phyloP scores from a whole-genome alignment of 2,329 filamentous ascomycete species.

The Penicillium janthinellum region DNA sequence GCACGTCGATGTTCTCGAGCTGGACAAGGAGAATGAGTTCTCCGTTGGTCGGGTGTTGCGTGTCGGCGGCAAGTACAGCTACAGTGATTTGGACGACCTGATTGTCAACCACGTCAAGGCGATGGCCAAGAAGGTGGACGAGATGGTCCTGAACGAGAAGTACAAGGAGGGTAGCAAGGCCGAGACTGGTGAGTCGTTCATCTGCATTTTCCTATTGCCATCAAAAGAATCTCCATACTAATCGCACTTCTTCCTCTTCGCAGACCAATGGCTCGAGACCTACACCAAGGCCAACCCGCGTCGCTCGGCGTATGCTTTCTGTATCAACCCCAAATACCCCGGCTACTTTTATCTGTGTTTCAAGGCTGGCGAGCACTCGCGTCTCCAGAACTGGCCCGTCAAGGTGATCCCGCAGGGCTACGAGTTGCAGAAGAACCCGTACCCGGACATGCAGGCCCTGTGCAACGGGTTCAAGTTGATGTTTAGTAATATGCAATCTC shows the following conservation, averaged over 20 bases:
- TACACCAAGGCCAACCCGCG: slow-evolving; percentile 96
- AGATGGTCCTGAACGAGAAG: slow-evolving; percentile 93
- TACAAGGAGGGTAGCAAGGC: slow-evolving; percentile 79
- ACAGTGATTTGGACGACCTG: slow-evolving; percentile 94
- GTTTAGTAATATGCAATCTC: slow-evolving; percentile 64
- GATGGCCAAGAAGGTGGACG: slow-evolving; percentile 96
- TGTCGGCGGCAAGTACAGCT: slow-evolving; percentile 85
- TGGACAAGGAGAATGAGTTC: slow-evolving; percentile 97
- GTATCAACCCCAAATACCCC: slow-evolving; percentile 85
- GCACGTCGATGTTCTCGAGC: slow-evolving; percentile 93
- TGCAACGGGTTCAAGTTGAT: slow-evolving; percentile 97
- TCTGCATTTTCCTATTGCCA: slow-evolving; percentile 1
- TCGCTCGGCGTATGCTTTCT: slow-evolving; percentile 92
- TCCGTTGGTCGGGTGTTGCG: slow-evolving; percentile 84
- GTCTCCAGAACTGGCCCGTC: slow-evolving; percentile 77
- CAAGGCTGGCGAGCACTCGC: slow-evolving; percentile 79
- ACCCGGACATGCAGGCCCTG: slow-evolving; percentile 91
- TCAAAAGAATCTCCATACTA: background rate
- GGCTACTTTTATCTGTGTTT: slow-evolving; percentile 97
- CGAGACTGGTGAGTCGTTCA: slow-evolving; percentile 72
- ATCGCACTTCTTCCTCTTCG: background rate
- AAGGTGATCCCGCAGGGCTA: slow-evolving; percentile 92
- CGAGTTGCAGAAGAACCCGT: slow-evolving; percentile 82
- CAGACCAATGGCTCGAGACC: slow-evolving; percentile 93
- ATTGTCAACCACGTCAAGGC: slow-evolving; percentile 97